Base-by-base conservation (phyloP, 768 basidiomycete species). In the Mycena floridula region DNA sequence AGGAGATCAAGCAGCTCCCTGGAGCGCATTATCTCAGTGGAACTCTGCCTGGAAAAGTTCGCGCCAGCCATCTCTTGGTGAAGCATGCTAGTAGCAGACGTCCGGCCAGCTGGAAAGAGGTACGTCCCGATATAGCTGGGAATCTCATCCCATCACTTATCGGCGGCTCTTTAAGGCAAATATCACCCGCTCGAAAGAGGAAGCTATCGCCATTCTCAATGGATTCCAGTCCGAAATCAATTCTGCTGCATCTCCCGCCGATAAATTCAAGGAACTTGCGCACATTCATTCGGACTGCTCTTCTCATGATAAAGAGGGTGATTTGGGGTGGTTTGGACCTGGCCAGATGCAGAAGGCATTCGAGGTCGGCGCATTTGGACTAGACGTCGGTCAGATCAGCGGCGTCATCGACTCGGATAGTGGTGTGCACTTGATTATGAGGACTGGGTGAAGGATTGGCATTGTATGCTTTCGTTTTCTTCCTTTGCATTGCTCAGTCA, bases 301-400 rank as follows among this genome's bases (percentile, higher is more conserved):
- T 5, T 92, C 89, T 28, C 87, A 93, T 57, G 61, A 73, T 18
- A 74, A 86, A 50, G 75, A 73, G 3, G 96, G 96, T 1, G 94
- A 99, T 63, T 77, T 99, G 5, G 91, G 96, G 0, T 73, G 72
- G 71, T 99, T 99, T 57, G 77, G 74, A 1, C 79, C 64, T 15
- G 87, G 85, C 1, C 85, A 89, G 69, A 99, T 99, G 96, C 96
- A 99, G 67, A 92, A 89, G 66, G 84, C 91, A 26, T 99, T 99
- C 57, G 94, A 97, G 66, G 91, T 94, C 24, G 87, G 89, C 25
- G 70, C 89, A 9, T 94, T 76, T 62, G 76, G 66, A 2, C 70
- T 93, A 50, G 58, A 80, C 39, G 75, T 85, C 18, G 88, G 82
- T 7, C 64, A 87, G 65, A 82, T 93, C 59, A 90, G 88, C 62